phyloP scores from a whole-genome alignment of 306 rosid genomes.

The Acacia crassicarpa region DNA sequence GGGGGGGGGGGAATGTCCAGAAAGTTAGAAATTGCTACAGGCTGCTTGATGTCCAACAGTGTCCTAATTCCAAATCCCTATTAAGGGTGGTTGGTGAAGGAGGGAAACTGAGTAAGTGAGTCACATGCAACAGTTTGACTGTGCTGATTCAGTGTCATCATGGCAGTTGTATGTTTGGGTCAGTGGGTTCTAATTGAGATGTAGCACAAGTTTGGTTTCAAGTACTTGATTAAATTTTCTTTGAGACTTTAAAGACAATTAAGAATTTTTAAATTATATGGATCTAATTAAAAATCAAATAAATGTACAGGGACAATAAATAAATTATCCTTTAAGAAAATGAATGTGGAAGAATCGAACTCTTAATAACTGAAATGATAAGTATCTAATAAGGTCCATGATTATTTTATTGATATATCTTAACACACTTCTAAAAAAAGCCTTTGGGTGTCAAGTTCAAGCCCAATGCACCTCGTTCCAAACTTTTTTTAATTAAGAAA shows the following conservation, averaged over 20 bases:
- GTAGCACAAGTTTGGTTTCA: not conserved
- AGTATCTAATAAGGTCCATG: not conserved
- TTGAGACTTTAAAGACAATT: not conserved
- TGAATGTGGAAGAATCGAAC: not conserved
- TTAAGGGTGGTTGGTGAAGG: not conserved
- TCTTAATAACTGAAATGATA: not conserved
- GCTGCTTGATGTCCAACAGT: not conserved
- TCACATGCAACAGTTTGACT: not conserved
- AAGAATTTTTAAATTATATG: too few species aligned
- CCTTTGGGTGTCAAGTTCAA: not conserved
- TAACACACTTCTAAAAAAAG: not conserved
- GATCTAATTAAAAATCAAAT: not conserved
- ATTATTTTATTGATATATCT: not conserved
- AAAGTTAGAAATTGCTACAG: not conserved
- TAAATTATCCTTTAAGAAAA: not conserved
- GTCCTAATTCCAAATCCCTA: not conserved
- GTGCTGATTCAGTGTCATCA: not conserved
- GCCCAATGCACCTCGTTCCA: not conserved
- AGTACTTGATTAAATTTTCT: not conserved
- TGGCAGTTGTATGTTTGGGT: not conserved
- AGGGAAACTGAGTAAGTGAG: not conserved
- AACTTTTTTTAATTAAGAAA: not conserved
- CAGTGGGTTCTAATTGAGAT: not conserved
- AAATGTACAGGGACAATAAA: not conserved
- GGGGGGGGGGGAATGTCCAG: not conserved